Percentiles rank a stretch among this genome's conserved stretches.
phyloP scores from a whole-genome alignment of 352 stramenopile genomes.

The Globisporangium paroecandrum region DNA sequence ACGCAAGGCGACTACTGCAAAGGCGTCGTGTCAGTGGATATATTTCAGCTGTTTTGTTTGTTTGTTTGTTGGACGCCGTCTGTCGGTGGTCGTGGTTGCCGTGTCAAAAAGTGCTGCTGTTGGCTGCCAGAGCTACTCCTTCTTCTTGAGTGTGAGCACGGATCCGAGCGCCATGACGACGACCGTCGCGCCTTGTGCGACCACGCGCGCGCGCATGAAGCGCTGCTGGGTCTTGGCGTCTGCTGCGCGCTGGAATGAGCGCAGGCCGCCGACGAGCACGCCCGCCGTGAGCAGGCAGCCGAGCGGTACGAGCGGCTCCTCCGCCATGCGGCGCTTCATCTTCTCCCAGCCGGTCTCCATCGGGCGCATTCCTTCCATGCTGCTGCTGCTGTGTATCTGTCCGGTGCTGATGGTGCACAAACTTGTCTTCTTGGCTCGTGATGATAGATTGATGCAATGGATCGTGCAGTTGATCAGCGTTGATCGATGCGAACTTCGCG shows the following conservation, averaged over 20 bases:
- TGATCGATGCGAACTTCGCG: neutral
- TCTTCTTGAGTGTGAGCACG: constrained; percentile 56
- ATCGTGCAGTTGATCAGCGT: neutral
- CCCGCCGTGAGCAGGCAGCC: constrained; percentile 59
- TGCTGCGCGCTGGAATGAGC: constrained; percentile 60
- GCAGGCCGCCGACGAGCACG: constrained; percentile 58
- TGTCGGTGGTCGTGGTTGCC: neutral
- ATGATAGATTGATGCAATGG: neutral
- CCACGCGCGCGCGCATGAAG: constrained; percentile 74
- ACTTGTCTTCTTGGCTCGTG: neutral
- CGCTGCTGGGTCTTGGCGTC: constrained; percentile 75
- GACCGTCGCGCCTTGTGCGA: constrained; percentile 71
- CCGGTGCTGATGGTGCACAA: neutral
- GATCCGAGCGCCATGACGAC: constrained; percentile 63
- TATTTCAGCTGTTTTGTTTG: neutral
- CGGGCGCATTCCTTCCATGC: constrained; percentile 36
- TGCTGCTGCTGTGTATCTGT: constrained; percentile 1
- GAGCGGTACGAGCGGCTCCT: constrained; percentile 77
- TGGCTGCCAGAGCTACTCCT: constrained; percentile 20
- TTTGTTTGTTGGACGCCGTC: neutral
- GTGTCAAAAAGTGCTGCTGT: neutral
- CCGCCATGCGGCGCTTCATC: constrained; percentile 66
- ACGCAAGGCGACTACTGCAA: neutral
- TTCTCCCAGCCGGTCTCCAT: constrained; percentile 76
- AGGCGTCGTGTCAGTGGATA: neutral